These are phyloP conservation scores for Yarrowia alimentaria DNA, from an alignment of 805 yeast genomes.

Conservation along the genomic window DNA sequence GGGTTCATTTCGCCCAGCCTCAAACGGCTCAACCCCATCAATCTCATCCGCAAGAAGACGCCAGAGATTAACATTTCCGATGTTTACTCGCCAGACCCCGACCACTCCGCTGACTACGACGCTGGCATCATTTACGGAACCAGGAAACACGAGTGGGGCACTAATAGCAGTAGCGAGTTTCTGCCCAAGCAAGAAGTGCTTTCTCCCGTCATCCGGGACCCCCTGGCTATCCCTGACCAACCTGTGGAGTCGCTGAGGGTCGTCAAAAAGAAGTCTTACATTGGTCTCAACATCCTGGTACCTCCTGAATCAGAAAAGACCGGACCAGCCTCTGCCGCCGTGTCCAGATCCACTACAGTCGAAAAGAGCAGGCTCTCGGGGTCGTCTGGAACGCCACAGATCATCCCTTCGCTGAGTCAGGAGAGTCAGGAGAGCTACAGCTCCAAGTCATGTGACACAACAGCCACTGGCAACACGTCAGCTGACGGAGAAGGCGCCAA, in stretches of 20 bases:
- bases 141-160: constrained; percentile 11
- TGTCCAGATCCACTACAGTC: too few species aligned
- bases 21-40: constrained; percentile 10
- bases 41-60: constrained; percentile 1
- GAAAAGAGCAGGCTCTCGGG: too few species aligned
- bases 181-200: neutral
- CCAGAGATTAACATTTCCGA: constrained; percentile 11
- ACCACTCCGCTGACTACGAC: neutral
- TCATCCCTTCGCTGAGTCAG: too few species aligned
- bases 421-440: too few species aligned
- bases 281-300: neutral
- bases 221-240: neutral
- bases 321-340: too few species aligned
- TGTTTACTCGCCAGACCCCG: neutral
- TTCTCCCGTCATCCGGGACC: too few species aligned
- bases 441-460: neutral
- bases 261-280: constrained; percentile 1
- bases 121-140: constrained; percentile 22
- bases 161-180: neutral
- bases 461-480: neutral
- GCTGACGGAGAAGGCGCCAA: too few species aligned
- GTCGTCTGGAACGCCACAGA: too few species aligned
- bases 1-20: constrained; percentile 29
- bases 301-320: neutral
- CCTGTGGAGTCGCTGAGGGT: constrained; percentile 2